Evolutionary conservation across 2,329 filamentous ascomycete species (phyloP), one percentile per base, ranked within the genome.

Genomic region (Fusarium vanettenii): DNA sequence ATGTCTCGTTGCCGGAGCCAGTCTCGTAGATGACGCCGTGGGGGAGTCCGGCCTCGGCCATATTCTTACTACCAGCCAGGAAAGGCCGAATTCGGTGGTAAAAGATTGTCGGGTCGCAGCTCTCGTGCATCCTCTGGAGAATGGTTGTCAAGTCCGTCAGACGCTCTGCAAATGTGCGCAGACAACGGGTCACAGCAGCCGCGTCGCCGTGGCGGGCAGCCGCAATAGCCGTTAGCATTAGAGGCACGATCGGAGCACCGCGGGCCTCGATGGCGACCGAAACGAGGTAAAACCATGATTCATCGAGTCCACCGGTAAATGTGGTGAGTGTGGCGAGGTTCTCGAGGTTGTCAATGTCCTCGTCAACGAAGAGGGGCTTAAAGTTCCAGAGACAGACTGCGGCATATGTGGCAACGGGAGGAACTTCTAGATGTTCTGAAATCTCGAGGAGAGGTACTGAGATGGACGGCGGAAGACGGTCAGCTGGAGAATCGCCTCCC

Each of bases 261-360:
- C 95, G 92, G 64, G 95, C 95, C 84, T 99, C 97, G 74, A 99
- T 98, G 72, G 96, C 97, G 4, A 98, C 94, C 0, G 95, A 98
- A 62, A 98, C 91, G 14, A 99, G 88, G 82, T 98, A 99, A 82
- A 99, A 99, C 97, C 97, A 99, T 72, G 97, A 98, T 85, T 99
- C 97, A 81, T 99, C 97, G 65, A 97, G 87, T 9, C 95, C 95
- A 60, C 97, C 97, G 18, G 97, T 98, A 80, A 98, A 97, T 18
- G 97, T 98, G 79, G 92, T 91, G 70, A 98, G 88, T 3, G 94
- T 97, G 45, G 94, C 92, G 66, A 99, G 89, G 79, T 99, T 98
- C 80, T 97, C 92, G 55, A 98, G 88, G 73, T 91, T 91, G 80
- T 97, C 94, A 67, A 97, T 91, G 39, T 90, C 89, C 82, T 98